phyloP scores from a whole-genome alignment of 176 grass and related monocot species.

The Aegilops sharonensis region DNA sequence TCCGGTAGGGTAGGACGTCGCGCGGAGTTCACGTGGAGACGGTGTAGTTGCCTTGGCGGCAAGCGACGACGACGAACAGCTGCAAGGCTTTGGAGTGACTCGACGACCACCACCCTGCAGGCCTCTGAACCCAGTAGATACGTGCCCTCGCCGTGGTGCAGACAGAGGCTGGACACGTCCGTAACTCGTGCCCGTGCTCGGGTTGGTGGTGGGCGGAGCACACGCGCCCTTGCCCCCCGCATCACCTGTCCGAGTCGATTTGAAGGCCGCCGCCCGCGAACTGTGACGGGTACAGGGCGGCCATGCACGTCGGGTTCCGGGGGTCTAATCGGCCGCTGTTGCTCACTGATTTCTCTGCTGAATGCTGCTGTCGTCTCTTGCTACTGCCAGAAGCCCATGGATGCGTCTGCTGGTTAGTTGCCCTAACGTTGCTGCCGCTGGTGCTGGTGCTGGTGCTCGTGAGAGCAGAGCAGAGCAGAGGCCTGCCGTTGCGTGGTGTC shows the following conservation, averaged over 20 bases:
- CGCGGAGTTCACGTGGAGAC: not conserved
- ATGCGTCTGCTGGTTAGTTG: not conserved
- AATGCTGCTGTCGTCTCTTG: no score
- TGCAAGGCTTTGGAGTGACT: not conserved
- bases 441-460: no score
- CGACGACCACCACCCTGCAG: not conserved
- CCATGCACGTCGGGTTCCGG: not conserved
- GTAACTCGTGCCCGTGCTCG: not conserved
- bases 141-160: not conserved
- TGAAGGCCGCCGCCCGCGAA: not conserved
- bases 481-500: not conserved
- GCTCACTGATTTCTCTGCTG: not conserved
- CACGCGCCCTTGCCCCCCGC: not conserved
- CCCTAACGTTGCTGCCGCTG: not conserved
- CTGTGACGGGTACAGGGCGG: not conserved
- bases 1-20: not conserved
- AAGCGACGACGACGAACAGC: not conserved
- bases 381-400: not conserved
- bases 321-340: not conserved
- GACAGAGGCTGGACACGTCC: not conserved
- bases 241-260: not conserved
- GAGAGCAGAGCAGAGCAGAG: not conserved
- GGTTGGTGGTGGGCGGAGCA: not conserved
- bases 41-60: not conserved
- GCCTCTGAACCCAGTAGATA: not conserved